Percentiles rank a stretch among this genome's conserved stretches.
Conservation (phyloP, 495 filamentous ascomycete genomes). For the Xylona heveae region DNA sequence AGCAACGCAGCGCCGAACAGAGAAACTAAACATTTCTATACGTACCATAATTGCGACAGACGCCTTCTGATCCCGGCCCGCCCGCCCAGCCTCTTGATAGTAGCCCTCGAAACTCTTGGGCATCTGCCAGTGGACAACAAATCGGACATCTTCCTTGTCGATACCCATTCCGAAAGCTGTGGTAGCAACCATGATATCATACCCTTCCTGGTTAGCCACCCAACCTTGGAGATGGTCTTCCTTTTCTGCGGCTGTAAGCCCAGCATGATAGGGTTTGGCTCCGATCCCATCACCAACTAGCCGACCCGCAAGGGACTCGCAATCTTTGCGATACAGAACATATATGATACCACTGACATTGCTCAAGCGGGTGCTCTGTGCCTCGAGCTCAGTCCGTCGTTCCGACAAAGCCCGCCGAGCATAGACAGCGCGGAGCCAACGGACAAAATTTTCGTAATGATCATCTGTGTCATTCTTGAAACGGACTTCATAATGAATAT, state of each 20-base stretch:
- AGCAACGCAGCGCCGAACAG: neutral
- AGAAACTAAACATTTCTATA: too few relatives aligned
- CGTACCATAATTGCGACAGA: conserved; percentile 47
- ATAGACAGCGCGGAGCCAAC: conserved; percentile 54
- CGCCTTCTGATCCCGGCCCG: conserved; percentile 74
- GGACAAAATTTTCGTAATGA: conserved; percentile 42
- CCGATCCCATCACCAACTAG: conserved; percentile 40
- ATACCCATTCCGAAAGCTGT: conserved; percentile 98
- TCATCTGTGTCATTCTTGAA: conserved; percentile 56
- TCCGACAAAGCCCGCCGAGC: conserved; percentile 30
- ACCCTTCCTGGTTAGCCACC: conserved; percentile 50
- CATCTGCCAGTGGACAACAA: conserved; percentile 83
- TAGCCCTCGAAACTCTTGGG: conserved; percentile 88
- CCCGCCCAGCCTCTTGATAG: conserved; percentile 87
- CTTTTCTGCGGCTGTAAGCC: conserved; percentile 35
- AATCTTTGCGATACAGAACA: conserved; percentile 55
- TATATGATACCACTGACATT: conserved; percentile 78
- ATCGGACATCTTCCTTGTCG: conserved; percentile 81
- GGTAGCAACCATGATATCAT: conserved; percentile 83
- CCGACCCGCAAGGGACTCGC: conserved; percentile 47
- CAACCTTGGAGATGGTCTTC: conserved; percentile 45
- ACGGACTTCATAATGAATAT: conserved; percentile 84
- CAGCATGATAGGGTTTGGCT: conserved; percentile 51
- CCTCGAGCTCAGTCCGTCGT: conserved; percentile 26
- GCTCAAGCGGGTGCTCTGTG: conserved; percentile 27